Base-by-base conservation (phyloP, 2,329 filamentous ascomycete species). In the Aureobasidium sp. region DNA sequence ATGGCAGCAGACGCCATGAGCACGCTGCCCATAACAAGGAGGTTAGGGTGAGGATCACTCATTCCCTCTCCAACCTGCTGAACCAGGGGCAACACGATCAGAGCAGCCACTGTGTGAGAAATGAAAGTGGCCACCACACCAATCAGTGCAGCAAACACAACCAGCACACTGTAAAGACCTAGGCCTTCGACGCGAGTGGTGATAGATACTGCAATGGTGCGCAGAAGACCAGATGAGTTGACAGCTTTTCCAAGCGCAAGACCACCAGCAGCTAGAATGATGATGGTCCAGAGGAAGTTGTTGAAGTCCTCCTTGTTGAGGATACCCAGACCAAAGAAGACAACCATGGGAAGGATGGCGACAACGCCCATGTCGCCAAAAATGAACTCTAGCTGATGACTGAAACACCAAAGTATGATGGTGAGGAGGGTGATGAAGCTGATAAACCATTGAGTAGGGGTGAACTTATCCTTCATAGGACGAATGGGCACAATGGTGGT, bases 211-310 rank as follows among this genome's bases (percentile, higher is more conserved):
- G 94, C 94, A 54, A 99, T 88, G 0, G 91, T 95, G 72, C 96
- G 89, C 35, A 99, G 80, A 12, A 99, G 81, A 1, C 94, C 94
- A 0, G 93, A 97, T 0, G 90, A 94, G 66, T 91, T 93, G 63
- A 99, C 94, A 0, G 93, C 90, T 74, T 96, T 97, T 62, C 94
- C 94, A 0, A 99, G 85, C 1, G 91, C 91, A 37, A 99, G 78
- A 8, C 94, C 94, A 50, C 94, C 94, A 0, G 94, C 93, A 0
- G 94, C 94, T 22, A 99, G 86, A 70, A 99, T 97, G 75, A 99
- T 97, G 75, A 99, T 99, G 22, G 95, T 99, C 94, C 94, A 99
- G 42, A 97, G 88, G 75, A 99, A 99, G 75, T 99, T 99, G 80
- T 99, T 99, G 73, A 99, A 99, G 76, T 99, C 94, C 76, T 97